Base-by-base conservation (phyloP, 768 basidiomycete genomes). In the Candolleomyces eurysporus region DNA sequence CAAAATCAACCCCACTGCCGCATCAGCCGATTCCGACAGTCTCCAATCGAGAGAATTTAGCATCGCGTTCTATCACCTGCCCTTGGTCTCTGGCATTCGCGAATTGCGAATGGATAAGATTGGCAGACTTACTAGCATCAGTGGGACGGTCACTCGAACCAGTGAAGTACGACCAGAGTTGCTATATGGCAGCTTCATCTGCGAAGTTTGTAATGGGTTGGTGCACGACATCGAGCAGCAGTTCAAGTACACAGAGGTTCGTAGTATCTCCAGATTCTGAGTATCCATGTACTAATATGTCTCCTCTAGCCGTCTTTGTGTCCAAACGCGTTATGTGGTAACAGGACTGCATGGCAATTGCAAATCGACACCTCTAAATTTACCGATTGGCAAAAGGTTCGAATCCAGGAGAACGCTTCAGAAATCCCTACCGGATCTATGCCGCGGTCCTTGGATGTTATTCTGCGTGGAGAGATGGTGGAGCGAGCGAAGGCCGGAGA, bases 401-500 rank as follows among this genome's bases (percentile, higher is more conserved):
- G 97, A 48, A 98, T 99, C 49, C 97, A 99, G 70, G 97, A 99
- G 78, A 98, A 98, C 68, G 90, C 96, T 10, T 97, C 96, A 30
- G 97, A 98, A 76, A 98, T 99, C 60, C 97, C 97, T 1, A 98
- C 96, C 0, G 97, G 97, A 1, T 93, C 91, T 3, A 99, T 98
- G 97, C 97, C 97, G 31, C 89, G 96, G 36, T 96, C 94, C 30
- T 78, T 98, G 60, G 96, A 98, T 71, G 96, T 98, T 48, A 93
- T 98, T 65, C 85, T 98, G 7, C 90, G 97, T 31, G 89, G 90
- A 4, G 97, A 98, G 69, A 85, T 98, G 66, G 97, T 99, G 42
- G 97, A 99, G 73, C 87, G 94, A n/a, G 96, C 96, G 13, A 99
- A 99, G 72, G 97, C 97, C 2, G 97, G 97, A 67, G 97, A 99